These are phyloP conservation scores for Canavalia gladiata DNA, from an alignment of 306 rosid species.

Conservation along the genomic window DNA sequence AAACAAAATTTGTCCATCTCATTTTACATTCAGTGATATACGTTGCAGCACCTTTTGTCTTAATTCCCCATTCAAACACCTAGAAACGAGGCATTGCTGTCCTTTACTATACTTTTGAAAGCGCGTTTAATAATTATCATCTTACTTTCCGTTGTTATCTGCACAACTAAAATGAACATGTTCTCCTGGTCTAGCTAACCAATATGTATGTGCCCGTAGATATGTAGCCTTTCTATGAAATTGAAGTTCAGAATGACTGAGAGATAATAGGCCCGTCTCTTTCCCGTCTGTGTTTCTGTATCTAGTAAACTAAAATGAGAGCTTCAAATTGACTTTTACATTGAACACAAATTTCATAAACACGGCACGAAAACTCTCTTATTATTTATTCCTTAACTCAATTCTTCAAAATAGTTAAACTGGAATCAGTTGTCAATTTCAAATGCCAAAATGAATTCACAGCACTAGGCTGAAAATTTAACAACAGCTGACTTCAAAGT, in stretches of 20 bases:
- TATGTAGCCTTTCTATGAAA: background rate
- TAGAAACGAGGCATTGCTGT: background rate
- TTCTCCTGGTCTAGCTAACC: background rate
- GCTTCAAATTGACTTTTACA: too few species aligned
- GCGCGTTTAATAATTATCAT: background rate
- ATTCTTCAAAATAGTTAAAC: background rate
- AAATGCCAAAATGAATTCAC: background rate
- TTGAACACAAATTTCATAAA: background rate
- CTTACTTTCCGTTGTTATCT: background rate
- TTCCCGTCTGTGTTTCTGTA: too few species aligned
- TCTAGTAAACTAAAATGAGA: background rate
- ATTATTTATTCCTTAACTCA: background rate
- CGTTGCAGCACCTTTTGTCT: background rate
- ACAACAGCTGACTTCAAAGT: background rate
- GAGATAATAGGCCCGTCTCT: background rate
- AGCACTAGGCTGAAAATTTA: background rate
- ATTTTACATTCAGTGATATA: slow-evolving; percentile 16
- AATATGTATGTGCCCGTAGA: background rate
- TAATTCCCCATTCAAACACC: background rate
- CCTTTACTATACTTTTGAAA: background rate
- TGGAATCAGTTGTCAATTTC: background rate
- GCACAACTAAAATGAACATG: background rate
- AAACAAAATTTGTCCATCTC: slow-evolving; percentile 27
- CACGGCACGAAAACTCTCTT: background rate
- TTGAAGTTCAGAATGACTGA: background rate